A percentile compares a stretch with the other conserved stretches of the same genome.
phyloP scores from a whole-genome alignment of 2,329 filamentous ascomycete species.

The Diaporthe vexans region DNA sequence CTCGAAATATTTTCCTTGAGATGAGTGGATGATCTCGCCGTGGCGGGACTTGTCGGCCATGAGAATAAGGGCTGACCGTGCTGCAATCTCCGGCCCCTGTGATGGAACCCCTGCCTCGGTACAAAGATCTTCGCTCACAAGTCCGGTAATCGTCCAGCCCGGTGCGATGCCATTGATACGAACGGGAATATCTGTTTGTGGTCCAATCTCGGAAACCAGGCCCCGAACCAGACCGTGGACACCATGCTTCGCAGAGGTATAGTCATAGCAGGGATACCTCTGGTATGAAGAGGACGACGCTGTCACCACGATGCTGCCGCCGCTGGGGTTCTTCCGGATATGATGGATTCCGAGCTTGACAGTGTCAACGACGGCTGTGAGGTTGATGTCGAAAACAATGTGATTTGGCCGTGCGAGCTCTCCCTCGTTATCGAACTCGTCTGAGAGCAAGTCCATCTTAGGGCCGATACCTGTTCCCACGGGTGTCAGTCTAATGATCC shows the following conservation, averaged over 20 bases:
- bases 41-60: slow-evolving; percentile 3
- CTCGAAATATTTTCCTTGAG: slow-evolving; percentile 12
- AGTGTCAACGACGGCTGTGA: slow-evolving; percentile 4
- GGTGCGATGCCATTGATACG: neutral
- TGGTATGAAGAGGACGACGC: slow-evolving; percentile 23
- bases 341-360: slow-evolving; percentile 21
- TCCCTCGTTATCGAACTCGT: slow-evolving; percentile 14
- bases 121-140: neutral
- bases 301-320: slow-evolving; percentile 17
- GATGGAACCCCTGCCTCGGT: slow-evolving; percentile 3
- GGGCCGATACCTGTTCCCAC: neutral
- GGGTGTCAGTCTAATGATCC: neutral
- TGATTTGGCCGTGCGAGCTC: slow-evolving; percentile 15
- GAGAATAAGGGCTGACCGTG: slow-evolving; percentile 15
- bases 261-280: slow-evolving; percentile 5
- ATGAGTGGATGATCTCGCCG: slow-evolving; percentile 6
- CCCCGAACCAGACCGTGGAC: slow-evolving; percentile 8
- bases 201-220: neutral
- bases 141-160: slow-evolving; percentile 5
- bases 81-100: slow-evolving; percentile 17
- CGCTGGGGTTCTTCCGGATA: neutral
- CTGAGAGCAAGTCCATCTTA: slow-evolving; percentile 16
- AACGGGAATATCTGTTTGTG: slow-evolving; percentile 12
- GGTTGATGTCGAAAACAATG: slow-evolving; percentile 13
- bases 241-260: slow-evolving; percentile 6